Percentiles rank a stretch among this genome's conserved stretches.
phyloP scores from a whole-genome alignment of 768 basidiomycete species.

The Lactifluus rugatus region DNA sequence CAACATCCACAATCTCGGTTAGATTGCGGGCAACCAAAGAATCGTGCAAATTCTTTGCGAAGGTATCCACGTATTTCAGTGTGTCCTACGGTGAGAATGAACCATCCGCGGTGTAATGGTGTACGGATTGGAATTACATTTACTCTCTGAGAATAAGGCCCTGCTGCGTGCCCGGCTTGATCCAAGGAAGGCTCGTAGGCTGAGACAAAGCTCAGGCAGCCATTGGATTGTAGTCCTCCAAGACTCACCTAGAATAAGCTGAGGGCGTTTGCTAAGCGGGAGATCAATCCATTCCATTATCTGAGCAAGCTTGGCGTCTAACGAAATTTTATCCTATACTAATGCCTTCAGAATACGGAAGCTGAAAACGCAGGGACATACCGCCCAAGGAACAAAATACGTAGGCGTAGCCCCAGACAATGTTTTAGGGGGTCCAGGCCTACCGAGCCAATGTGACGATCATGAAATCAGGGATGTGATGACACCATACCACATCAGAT shows the following conservation, averaged over 20 bases:
- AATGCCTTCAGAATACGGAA: not conserved
- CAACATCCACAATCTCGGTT: constrained; percentile 72
- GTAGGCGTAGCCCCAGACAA: constrained; percentile 53
- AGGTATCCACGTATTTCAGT: constrained; percentile 57
- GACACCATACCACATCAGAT: constrained; percentile 77
- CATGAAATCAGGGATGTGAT: not conserved
- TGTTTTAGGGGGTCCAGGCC: constrained; percentile 79
- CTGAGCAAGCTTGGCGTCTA: constrained; percentile 63
- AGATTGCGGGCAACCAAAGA: constrained; percentile 63
- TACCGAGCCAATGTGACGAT: constrained; percentile 22
- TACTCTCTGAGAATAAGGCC: constrained; percentile 58
- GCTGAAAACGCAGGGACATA: constrained; percentile 21
- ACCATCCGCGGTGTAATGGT: not conserved
- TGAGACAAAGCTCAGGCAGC: constrained; percentile 23
- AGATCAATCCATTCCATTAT: constrained; percentile 77
- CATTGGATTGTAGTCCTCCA: constrained; percentile 8
- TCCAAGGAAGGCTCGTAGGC: constrained; percentile 82
- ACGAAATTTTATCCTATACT: constrained; percentile 45
- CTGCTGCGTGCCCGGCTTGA: constrained; percentile 70
- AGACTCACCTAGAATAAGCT: constrained; percentile 59
- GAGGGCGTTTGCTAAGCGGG: constrained; percentile 60
- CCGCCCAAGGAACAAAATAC: constrained; percentile 74
- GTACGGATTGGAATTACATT: constrained; percentile 42
- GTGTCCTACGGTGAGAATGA: constrained; percentile 38
- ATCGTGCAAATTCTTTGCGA: constrained; percentile 59